A percentile compares a stretch with the other conserved stretches of the same genome.
phyloP scores from a whole-genome alignment of 208 protist genomes.

The Tritrichomonas foetus region DNA sequence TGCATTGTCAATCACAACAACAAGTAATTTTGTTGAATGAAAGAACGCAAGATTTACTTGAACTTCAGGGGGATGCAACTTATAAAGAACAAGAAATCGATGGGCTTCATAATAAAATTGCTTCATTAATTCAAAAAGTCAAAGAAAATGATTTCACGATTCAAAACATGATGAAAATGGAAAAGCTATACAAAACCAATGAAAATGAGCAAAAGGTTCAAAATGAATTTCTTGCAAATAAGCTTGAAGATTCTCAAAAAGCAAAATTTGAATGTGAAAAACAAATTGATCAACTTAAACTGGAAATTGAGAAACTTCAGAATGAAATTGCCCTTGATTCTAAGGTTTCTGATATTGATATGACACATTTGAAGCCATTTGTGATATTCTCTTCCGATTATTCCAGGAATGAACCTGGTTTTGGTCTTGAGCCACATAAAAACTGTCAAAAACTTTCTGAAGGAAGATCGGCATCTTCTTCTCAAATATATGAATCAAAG shows the following conservation, averaged over 20 bases:
- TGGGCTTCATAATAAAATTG: too few species aligned
- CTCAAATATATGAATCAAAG: too few species aligned
- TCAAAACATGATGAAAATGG: not conserved
- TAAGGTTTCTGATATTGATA: not conserved
- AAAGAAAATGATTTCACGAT: not conserved
- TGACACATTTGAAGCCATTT: not conserved
- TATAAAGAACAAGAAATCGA: too few species aligned
- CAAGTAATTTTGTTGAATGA: too few species aligned
- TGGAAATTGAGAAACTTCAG: not conserved
- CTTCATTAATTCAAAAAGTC: too few species aligned
- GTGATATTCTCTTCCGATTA: not conserved
- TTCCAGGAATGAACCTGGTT: too few species aligned
- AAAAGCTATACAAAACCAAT: not conserved
- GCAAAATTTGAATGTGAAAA: not conserved
- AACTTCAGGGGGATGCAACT: too few species aligned
- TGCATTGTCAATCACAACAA: not conserved
- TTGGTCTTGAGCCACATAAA: too few species aligned
- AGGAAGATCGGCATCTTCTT: too few species aligned
- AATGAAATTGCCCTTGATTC: not conserved
- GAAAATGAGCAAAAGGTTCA: not conserved
- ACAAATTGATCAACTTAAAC: not conserved
- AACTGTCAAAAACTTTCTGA: too few species aligned
- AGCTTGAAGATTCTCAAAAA: not conserved
- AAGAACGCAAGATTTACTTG: too few species aligned
- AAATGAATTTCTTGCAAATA: not conserved